Evolutionary conservation across 2,329 filamentous ascomycete species (phyloP), one percentile per base, ranked within the genome.

Genomic region (Plectosphaerella sp.): DNA sequence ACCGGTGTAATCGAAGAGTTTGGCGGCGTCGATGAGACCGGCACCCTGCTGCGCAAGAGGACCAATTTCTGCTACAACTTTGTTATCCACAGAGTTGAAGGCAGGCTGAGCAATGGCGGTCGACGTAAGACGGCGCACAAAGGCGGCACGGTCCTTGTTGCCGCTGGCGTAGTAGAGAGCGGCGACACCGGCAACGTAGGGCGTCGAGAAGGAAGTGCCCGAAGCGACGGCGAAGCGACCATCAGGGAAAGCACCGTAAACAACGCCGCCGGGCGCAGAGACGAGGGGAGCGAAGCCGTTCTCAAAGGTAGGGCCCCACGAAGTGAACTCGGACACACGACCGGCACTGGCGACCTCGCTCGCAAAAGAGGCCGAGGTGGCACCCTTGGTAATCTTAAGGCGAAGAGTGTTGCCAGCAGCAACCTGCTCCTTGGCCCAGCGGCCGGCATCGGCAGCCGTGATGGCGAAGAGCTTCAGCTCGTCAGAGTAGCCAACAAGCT

Each of bases 221-320:
- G 57, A 59, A 3, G 54, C 54, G 25, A 61, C 49, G 24, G 58
- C 57, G 24, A 51, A 54, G 8, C 22, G 20, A 15, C 54, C 55
- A 3, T 56, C 52, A 0, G 56, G 57, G 24, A 52, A 58, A 7
- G 58, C 55, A 4, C 59, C 55, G 47, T 59, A 61, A 1, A 61
- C 54, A 5, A 47, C 49, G 1, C 58, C 59, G 2, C 59, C 59
- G 4, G 58, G 59, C 1, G 57, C 58, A 1, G 54, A 51, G 22
- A 60, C 49, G 1, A 52, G 50, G 0, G 57, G 58, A 9, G 24
- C 49, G 28, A 61, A 56, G 50, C 59, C 57, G 18, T 60, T 59
- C 37, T 61, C 59, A 48, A 58, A 60, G 2, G 57, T 57, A 15
- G 56, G 51, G 1, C 58, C 59, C 59, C 59, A 61, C 0, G 59